These are phyloP conservation scores for Pseudogymnoascus sp. DNA, from an alignment of 2,329 filamentous ascomycete genomes.

Conservation along the genomic window DNA sequence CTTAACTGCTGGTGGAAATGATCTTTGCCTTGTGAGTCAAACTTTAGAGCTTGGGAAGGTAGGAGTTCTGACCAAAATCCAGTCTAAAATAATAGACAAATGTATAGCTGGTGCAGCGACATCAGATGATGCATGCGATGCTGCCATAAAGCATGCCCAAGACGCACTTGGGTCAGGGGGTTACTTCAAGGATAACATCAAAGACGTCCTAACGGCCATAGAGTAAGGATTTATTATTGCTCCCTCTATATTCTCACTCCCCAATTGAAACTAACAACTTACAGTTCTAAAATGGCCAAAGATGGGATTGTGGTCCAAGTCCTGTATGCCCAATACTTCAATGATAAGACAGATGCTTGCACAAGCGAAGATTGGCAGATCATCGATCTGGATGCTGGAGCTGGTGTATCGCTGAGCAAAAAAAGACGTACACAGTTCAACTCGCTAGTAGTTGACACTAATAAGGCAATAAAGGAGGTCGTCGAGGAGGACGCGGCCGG, in stretches of 20 bases:
- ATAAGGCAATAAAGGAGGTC: slow-evolving; percentile 26
- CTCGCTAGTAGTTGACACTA: slow-evolving; percentile 23
- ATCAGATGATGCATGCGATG: slow-evolving; percentile 15
- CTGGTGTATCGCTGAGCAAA: slow-evolving; percentile 18
- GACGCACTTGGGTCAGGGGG: slow-evolving; percentile 22
- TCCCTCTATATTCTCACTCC: not conserved
- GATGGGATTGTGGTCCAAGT: slow-evolving; percentile 28
- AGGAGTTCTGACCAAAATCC: not conserved
- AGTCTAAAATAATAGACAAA: slow-evolving; percentile 18
- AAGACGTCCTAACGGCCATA: slow-evolving; percentile 23
- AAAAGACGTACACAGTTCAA: slow-evolving; percentile 29
- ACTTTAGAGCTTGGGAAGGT: not conserved
- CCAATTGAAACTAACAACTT: slow-evolving; percentile 11
- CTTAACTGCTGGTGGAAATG: slow-evolving; percentile 35
- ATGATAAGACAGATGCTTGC: slow-evolving; percentile 25
- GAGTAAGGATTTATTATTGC: not conserved
- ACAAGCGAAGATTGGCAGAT: slow-evolving; percentile 15
- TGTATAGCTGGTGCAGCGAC: slow-evolving; percentile 22
- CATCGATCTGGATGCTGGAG: slow-evolving; percentile 12
- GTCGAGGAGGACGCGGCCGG: slow-evolving; percentile 21
- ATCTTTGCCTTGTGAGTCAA: slow-evolving; percentile 30
- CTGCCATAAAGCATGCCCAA: slow-evolving; percentile 20
- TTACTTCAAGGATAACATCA: slow-evolving; percentile 27
- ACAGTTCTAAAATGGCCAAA: slow-evolving; percentile 24
- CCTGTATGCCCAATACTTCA: slow-evolving; percentile 31